A percentile compares a stretch with the other conserved stretches of the same genome.
phyloP scores from a whole-genome alignment of 1,139 yeast species.

The Taiozyma sp. region DNA sequence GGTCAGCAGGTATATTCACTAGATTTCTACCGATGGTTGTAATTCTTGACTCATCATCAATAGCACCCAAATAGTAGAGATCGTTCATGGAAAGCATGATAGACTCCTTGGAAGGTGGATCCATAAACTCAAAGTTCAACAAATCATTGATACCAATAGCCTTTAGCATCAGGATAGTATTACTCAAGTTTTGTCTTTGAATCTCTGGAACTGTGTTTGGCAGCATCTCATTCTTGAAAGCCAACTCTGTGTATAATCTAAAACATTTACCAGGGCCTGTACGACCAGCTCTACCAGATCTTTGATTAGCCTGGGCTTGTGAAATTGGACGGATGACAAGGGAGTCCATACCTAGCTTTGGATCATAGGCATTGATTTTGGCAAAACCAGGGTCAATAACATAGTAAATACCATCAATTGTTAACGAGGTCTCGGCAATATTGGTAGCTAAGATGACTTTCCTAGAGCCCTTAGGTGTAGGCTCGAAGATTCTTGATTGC shows the following conservation, averaged over 20 bases:
- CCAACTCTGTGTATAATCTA: slow-evolving; percentile 80
- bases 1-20: slow-evolving; percentile 97
- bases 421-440: slow-evolving; percentile 94
- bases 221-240: slow-evolving; percentile 79
- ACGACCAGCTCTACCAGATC: slow-evolving; percentile 98
- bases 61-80: slow-evolving; percentile 72
- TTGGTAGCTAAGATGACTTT: slow-evolving; percentile 93
- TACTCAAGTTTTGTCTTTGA: slow-evolving; percentile 81
- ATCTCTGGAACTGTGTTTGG: slow-evolving; percentile 88
- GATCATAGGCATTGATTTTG: slow-evolving; percentile 78
- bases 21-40: slow-evolving; percentile 73
- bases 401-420: slow-evolving; percentile 84
- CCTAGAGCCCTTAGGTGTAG: slow-evolving; percentile 72
- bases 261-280: slow-evolving; percentile 95
- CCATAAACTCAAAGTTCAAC: slow-evolving; percentile 32
- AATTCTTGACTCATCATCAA: slow-evolving; percentile 72
- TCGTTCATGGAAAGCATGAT: slow-evolving; percentile 80
- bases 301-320: slow-evolving; percentile 88
- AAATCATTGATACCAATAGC: slow-evolving; percentile 80
- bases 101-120: slow-evolving; percentile 79
- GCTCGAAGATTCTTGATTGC: slow-evolving; percentile 79
- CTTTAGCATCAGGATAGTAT: slow-evolving; percentile 82
- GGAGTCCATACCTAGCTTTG: slow-evolving; percentile 89
- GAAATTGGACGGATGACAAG: slow-evolving; percentile 84
- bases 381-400: slow-evolving; percentile 95